phyloP scores from a whole-genome alignment of 148 eudicot species.

The Pharnaceum exiguum region DNA sequence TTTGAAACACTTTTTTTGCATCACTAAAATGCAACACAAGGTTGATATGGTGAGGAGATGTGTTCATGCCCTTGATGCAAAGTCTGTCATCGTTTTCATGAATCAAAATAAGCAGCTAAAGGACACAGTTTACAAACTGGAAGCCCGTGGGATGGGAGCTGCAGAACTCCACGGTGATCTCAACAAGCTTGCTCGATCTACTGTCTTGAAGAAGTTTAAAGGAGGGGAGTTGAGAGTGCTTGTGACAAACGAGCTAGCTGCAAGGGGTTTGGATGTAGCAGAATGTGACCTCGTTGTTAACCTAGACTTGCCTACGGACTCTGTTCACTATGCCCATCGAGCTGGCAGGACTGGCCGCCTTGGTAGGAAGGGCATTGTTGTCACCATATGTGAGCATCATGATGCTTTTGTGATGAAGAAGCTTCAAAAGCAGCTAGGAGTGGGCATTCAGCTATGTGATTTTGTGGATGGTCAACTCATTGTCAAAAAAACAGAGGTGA shows the following conservation, averaged over 20 bases:
- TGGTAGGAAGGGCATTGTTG: constrained; percentile 81
- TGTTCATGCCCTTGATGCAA: constrained; percentile 78
- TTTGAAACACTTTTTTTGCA: constrained; percentile 67
- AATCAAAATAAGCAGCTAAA: constrained; percentile 78
- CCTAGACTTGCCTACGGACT: constrained; percentile 81
- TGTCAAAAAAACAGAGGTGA: constrained; percentile 38
- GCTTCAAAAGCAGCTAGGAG: constrained; percentile 79
- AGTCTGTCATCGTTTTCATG: constrained; percentile 81
- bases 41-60: constrained; percentile 82
- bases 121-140: constrained; percentile 75
- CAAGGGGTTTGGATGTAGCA: constrained; percentile 83
- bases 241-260: constrained; percentile 89
- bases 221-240: constrained; percentile 71
- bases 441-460: constrained; percentile 60
- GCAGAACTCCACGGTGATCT: constrained; percentile 90
- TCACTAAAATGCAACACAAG: constrained; percentile 70
- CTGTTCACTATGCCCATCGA: constrained; percentile 85
- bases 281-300: constrained; percentile 98
- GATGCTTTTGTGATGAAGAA: constrained; percentile 86
- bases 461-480: constrained; percentile 71
- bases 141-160: constrained; percentile 82
- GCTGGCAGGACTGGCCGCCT: constrained; percentile 95
- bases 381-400: constrained; percentile 71
- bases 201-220: constrained; percentile 74
- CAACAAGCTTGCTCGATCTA: constrained; percentile 70